Evolutionary conservation across 345 rosid species (phyloP).

Genomic region (Noccaea caerulescens): DNA sequence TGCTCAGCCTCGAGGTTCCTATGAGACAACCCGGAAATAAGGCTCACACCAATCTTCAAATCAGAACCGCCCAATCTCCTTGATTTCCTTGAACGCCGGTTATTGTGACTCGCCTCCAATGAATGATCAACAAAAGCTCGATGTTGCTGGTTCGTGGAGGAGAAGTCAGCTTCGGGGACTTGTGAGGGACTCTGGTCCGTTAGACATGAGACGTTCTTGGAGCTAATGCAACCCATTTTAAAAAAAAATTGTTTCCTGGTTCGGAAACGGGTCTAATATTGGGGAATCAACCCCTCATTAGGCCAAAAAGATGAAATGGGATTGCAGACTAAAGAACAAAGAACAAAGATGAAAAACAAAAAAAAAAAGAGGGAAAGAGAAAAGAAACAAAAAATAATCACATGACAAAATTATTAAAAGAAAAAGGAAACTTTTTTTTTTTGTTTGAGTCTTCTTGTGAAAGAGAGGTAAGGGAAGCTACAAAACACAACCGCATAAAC

Average conservation of each 20-base stretch:
- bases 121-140: constrained; percentile 40
- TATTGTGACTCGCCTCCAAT: constrained; percentile 41
- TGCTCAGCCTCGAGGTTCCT: constrained; percentile 61
- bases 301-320: constrained; percentile 42
- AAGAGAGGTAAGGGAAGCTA: constrained; percentile 57
- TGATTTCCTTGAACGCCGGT: constrained; percentile 40
- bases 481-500: constrained; percentile 47
- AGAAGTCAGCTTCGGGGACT: constrained; percentile 21
- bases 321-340: constrained; percentile 44
- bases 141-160: constrained; percentile 41
- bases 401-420: constrained; percentile 44
- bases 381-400: constrained; percentile 26
- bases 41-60: constrained; percentile 42
- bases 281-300: constrained; percentile 52
- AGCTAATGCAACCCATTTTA: constrained; percentile 76
- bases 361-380: constrained; percentile 33
- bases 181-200: constrained; percentile 44
- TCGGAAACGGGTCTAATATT: constrained; percentile 53
- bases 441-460: constrained; percentile 39
- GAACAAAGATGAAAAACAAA: constrained; percentile 31
- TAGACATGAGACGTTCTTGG: constrained; percentile 50
- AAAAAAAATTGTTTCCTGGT: constrained; percentile 45
- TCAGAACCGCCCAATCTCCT: constrained; percentile 47
- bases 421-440: constrained; percentile 24
- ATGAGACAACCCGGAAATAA: constrained; percentile 51